phyloP scores from a whole-genome alignment of 208 protist genomes.

The Strigomonas galati region DNA sequence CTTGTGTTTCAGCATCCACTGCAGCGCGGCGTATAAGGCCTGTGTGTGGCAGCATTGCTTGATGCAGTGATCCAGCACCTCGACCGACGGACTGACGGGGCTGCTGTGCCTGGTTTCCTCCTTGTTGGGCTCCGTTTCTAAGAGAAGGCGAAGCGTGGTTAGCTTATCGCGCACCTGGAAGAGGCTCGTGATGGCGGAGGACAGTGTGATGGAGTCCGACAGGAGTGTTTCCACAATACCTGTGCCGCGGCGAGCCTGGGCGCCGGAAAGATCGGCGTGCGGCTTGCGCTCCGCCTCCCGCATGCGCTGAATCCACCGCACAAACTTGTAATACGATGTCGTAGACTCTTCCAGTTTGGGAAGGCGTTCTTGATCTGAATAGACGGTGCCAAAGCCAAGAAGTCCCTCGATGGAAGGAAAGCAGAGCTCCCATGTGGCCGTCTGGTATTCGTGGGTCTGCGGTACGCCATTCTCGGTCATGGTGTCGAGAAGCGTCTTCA shows the following conservation, averaged over 20 bases:
- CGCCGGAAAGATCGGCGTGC: conserved; percentile 81
- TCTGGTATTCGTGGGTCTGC: conserved; percentile 67
- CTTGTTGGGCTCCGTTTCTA: background rate
- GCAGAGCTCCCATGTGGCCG: conserved; percentile 59
- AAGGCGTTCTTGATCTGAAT: conserved; percentile 8
- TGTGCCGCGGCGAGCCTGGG: conserved; percentile 74
- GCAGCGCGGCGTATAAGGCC: conserved; percentile 37
- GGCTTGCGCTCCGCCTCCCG: conserved; percentile 73
- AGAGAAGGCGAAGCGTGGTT: background rate
- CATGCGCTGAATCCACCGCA: conserved; percentile 84
- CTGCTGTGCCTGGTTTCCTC: background rate
- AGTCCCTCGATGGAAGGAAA: conserved; percentile 67
- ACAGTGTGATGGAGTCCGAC: conserved; percentile 12
- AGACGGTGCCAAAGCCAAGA: conserved; percentile 45
- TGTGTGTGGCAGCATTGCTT: conserved; percentile 51
- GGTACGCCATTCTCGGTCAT: conserved; percentile 73
- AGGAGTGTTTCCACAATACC: conserved; percentile 76
- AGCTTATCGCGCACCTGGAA: conserved; percentile 29
- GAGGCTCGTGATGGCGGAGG: conserved; percentile 12
- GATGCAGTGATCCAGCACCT: background rate
- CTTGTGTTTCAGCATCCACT: conserved; percentile 57
- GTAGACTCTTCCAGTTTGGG: conserved; percentile 31
- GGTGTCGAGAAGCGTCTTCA: conserved; percentile 83
- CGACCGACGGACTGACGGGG: background rate
- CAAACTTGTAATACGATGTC: conserved; percentile 63